Base-by-base conservation (phyloP, 768 basidiomycete species). In the Neoboletus magnificus region DNA sequence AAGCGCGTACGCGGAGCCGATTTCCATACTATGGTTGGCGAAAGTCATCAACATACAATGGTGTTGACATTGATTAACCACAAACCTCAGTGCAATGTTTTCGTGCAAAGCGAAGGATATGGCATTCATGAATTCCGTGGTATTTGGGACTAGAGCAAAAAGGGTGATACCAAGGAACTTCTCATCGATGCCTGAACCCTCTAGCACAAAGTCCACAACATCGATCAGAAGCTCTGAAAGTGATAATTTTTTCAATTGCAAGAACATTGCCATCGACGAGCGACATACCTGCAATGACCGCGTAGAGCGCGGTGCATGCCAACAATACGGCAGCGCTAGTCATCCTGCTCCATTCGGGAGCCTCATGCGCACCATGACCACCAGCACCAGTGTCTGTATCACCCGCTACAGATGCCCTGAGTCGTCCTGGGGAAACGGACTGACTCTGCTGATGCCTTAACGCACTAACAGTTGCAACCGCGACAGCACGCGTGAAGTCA, bases 71-170 rank as follows among this genome's bases (percentile, higher is more conserved):
- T 18, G n/a, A 36, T 36, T 1, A 27, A 30, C 6, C n/a, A 59
- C 82, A 47, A 62, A 93, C 95, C 93, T 94, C 25, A 99, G 74
- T 2, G 97, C 93, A 60, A 99, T 99, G 69, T 98, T 98, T 7
- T 89, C 96, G 66, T 97, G 91, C 58, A 99, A 73, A 27, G 97
- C 95, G 68, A 99, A 99, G 4, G 94, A 96, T 57, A 98, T 94
- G 48, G 97, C 97, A 67, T 98, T 98, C 93, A 97, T 97, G 71
- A 99, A 98, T 73, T 99, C 97, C 2, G 97, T 98, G 4, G 95
- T 97, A 68, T 99, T 99, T 5, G 97, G 97, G 1, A 98, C 95
- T 32, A 99, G 82, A 9, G 97, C 97, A 67, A 99, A 98, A 11
- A 99, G 79, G 0, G 94, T 98, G 58, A 99, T 80, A 49, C 97